These are phyloP conservation scores for Calcarisporium arbuscula DNA, from an alignment of 2,329 filamentous ascomycete species.

Conservation along the genomic window DNA sequence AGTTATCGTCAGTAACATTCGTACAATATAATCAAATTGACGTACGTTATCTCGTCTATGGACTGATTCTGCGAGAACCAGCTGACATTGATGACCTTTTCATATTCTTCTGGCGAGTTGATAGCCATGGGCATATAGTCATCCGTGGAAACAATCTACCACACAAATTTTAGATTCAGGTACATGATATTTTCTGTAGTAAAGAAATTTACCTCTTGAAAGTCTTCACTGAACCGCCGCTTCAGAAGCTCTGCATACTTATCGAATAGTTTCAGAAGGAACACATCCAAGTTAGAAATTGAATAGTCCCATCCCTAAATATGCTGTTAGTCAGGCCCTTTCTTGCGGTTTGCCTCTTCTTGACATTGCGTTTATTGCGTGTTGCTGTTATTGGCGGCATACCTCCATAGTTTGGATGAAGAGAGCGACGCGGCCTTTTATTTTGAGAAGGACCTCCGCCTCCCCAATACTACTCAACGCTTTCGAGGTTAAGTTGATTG, in stretches of 20 bases:
- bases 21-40: conserved; percentile 10
- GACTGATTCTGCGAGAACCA: conserved; percentile 88
- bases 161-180: too few species aligned
- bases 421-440: conserved; percentile 85
- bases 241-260: conserved; percentile 92
- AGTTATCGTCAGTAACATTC: conserved; percentile 6
- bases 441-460: conserved; percentile 84
- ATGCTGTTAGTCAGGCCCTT: conserved; percentile 66
- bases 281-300: conserved; percentile 71
- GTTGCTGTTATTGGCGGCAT: conserved; percentile 68
- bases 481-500: conserved; percentile 74
- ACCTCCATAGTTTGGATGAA: conserved; percentile 99
- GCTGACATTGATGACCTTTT: conserved; percentile 91
- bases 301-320: conserved; percentile 85
- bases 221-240: conserved; percentile 87
- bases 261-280: conserved; percentile 83
- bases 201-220: conserved; percentile 66
- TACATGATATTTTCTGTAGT: too few species aligned
- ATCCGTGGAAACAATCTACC: conserved; percentile 72
- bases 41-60: conserved; percentile 66
- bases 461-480: conserved; percentile 75
- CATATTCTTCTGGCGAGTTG: conserved; percentile 81
- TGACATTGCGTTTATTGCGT: too few species aligned
- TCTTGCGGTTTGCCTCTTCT: conserved; percentile 50
- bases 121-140: conserved; percentile 99